Base-by-base conservation (phyloP, 768 basidiomycete species). In the Leccinellum rugosiceps region DNA sequence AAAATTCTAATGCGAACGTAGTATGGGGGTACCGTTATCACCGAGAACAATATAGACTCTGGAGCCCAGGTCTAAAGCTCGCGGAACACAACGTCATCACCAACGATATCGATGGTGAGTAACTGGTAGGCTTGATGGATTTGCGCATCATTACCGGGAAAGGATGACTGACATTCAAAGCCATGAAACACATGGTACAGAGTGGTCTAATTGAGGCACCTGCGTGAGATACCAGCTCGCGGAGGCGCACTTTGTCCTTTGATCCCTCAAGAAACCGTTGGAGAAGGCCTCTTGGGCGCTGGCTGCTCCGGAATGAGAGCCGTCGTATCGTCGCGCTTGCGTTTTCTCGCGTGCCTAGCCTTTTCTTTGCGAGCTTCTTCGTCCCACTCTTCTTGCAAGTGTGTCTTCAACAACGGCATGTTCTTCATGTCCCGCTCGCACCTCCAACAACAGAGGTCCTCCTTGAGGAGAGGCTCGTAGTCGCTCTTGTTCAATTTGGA, bases 331-430 rank as follows among this genome's bases (percentile, higher is more conserved):
- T 58, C 61, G n/a, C 66, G 63, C 55, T 79, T 79, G 58, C 76
- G 72, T 67, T 79, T 78, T 50, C 72, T 75, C 64, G 73, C 74
- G 17, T 67, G 68, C 55, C 68, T 78, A 35, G 70, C 72, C 60
- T 77, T 80, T 63, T 76, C 77, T 50, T 71, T 73, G 47, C 69
- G 72, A 19, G 69, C 75, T 53, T 80, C 72, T 50, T 76, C 74
- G 35, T 86, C 80, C 80, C 85, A 91, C 67, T 94, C 90, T 62
- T 82, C 79, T 67, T 87, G 81, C 8, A 95, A 76, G 68, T 96
- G 94, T 10, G 69, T 70, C 65, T 92, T 93, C 50, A 96, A 74
- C 34, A 76, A 72, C 0, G 92, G 90, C 57, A 95, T 88, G 58
- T 86, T 91, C 63, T 82, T 86, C 71, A 85, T 75, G 56, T 74